Base-by-base conservation (phyloP, 768 basidiomycete genomes). In the Lactarius tabidus region DNA sequence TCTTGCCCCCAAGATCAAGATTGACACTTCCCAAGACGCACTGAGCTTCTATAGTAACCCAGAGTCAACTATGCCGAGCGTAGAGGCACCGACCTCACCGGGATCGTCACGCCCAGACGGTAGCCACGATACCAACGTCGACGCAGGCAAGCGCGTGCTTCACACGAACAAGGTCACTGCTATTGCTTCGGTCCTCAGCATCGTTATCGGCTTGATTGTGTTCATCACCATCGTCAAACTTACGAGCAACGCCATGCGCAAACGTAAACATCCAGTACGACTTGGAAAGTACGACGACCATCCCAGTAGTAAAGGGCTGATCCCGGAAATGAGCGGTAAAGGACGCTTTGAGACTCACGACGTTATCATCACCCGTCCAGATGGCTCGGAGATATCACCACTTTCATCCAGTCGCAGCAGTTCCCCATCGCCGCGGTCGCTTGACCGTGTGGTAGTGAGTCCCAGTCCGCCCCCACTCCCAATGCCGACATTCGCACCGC, bases 401-500 rank as follows among this genome's bases (percentile, higher is more conserved):
- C 41, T 59, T 33, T 57, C 66, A 18, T 26, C 54, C 31, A 28
- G 33, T 41, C 65, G 61, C 35, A 38, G 31, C 23, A 36, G 26
- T 28, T 67, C 66, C n/a, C 61, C 59, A 26, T 67, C 62, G 5
- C 48, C 58, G 23, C 62, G 33, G 29, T 59, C 31, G 7, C 59
- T 67, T 38, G 18, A 23, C 41, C 38, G 20, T 20, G 58, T 39
- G 26, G 36, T 18, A 15, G 23, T 60, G 9, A 35, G 28, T 39
- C n/a, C 15, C 20, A 39, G 23, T 52, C 54, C 38, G 5, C 41
- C 68, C 10, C 62, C 61, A 23, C 26, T 48, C 9, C 67, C 67
- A 5, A 67, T 67, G 54, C 68, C 62, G 51, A 56, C 68, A 38
- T 68, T 69, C n/a, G 61, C 68, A n/a, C 68, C 66, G n/a, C 67